phyloP scores from a whole-genome alignment of 495 filamentous ascomycete species.

The Filosporella fistucella region DNA sequence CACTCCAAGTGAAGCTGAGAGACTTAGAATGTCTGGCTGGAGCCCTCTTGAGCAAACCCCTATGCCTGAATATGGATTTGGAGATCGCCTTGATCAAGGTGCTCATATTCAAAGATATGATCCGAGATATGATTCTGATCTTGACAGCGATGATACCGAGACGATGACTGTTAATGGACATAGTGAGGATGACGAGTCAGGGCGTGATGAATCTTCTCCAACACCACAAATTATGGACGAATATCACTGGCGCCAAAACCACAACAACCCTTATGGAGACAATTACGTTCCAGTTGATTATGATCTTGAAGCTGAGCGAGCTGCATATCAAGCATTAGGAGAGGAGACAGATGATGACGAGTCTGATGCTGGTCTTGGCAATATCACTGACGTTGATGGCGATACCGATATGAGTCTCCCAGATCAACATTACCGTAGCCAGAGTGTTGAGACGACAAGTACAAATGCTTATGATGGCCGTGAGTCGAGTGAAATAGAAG shows the following conservation, averaged over 20 bases:
- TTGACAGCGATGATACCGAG: slow-evolving; percentile 15
- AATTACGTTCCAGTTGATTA: background rate
- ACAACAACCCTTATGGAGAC: background rate
- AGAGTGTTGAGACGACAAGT: too few relatives aligned
- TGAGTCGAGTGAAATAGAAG: too few relatives aligned
- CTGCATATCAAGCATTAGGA: background rate
- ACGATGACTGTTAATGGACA: slow-evolving; percentile 18
- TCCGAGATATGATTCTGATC: background rate
- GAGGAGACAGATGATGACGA: slow-evolving; percentile 13
- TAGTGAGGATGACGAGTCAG: slow-evolving; percentile 19
- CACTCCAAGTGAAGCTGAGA: slow-evolving; percentile 14
- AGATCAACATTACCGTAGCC: too few relatives aligned
- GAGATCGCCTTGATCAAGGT: slow-evolving; percentile 10
- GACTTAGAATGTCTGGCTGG: slow-evolving; percentile 20
- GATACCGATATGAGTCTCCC: slow-evolving; percentile 26
- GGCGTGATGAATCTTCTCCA: slow-evolving; percentile 3
- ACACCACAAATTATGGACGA: too few relatives aligned
- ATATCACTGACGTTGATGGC: slow-evolving; percentile 20
- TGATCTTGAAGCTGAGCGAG: background rate
- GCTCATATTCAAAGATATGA: background rate
- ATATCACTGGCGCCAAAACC: slow-evolving; percentile 6
- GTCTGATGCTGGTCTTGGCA: slow-evolving; percentile 2
- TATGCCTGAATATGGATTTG: slow-evolving; percentile 15
- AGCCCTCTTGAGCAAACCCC: slow-evolving; percentile 21
- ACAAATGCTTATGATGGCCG: too few relatives aligned